These are phyloP conservation scores for Hymenoscyphus fraxineus DNA, from an alignment of 2,329 filamentous ascomycete species.

Conservation along the genomic window DNA sequence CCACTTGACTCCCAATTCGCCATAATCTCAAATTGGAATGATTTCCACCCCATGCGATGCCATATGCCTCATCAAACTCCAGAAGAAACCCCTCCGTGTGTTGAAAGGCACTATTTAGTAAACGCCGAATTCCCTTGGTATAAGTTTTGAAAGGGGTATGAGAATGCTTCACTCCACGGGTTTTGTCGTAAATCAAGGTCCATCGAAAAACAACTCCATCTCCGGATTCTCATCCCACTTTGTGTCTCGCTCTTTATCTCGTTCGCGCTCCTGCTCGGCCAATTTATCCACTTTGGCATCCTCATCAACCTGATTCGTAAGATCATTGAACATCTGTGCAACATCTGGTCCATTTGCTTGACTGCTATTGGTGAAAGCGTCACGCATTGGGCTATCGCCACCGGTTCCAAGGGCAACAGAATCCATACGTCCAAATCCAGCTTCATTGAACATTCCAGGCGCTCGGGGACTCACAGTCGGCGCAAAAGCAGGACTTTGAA, in stretches of 20 bases:
- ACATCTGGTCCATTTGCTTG: slow-evolving; percentile 19
- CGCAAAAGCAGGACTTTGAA: slow-evolving; percentile 25
- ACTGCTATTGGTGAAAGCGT: slow-evolving; percentile 26
- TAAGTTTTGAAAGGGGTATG: background rate
- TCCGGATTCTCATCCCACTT: slow-evolving; percentile 26
- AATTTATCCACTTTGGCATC: slow-evolving; percentile 25
- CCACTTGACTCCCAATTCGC: background rate
- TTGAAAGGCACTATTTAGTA: background rate
- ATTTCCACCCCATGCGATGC: background rate
- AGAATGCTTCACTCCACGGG: background rate
- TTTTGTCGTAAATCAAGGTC: slow-evolving; percentile 18
- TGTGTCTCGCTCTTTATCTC: slow-evolving; percentile 16
- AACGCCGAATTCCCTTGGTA: background rate
- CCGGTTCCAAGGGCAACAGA: slow-evolving; percentile 22
- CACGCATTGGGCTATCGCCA: slow-evolving; percentile 28
- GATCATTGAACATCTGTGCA: slow-evolving; percentile 31
- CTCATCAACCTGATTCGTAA: slow-evolving; percentile 32
- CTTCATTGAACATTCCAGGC: slow-evolving; percentile 28
- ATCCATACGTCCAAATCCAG: slow-evolving; percentile 30
- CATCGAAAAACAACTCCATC: slow-evolving; percentile 29
- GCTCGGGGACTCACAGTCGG: slow-evolving; percentile 19
- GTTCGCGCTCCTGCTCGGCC: slow-evolving; percentile 9
- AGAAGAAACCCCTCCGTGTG: background rate
- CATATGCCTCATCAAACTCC: background rate
- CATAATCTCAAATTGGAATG: no score